A percentile compares a stretch with the other conserved stretches of the same genome.
phyloP scores from a whole-genome alignment of 441 rosid species.

The Gossypium davidsonii region DNA sequence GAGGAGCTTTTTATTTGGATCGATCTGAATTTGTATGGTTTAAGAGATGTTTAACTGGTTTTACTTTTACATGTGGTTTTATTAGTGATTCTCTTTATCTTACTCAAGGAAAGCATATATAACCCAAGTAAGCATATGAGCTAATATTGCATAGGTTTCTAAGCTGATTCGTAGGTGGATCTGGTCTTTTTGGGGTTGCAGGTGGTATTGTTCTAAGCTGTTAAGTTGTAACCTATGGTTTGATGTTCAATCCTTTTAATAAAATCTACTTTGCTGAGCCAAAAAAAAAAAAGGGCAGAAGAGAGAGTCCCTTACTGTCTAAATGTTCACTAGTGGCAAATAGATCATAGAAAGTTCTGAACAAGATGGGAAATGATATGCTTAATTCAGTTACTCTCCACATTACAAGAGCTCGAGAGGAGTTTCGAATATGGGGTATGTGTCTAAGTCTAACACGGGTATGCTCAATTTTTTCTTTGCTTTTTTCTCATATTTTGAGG shows the following conservation, averaged over 20 bases:
- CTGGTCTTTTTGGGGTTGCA: no score
- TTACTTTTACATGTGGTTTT: not conserved
- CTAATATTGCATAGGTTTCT: not conserved
- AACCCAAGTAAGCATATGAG: not conserved
- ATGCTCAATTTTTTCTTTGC: no score
- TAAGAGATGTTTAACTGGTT: conserved; percentile 7
- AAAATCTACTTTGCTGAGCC: no score
- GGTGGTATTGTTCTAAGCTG: no score
- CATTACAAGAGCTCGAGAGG: no score
- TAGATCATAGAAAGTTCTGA: conserved; percentile 4
- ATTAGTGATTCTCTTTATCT: not conserved
- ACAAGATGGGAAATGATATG: not conserved
- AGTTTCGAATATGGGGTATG: no score
- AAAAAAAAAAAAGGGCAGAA: not conserved
- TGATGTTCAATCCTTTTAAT: no score
- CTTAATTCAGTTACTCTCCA: not conserved
- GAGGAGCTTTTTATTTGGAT: not conserved
- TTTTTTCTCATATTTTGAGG: no score
- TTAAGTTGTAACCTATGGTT: no score
- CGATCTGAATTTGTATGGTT: conserved; percentile 6
- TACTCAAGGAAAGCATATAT: not conserved
- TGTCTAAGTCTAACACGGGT: no score
- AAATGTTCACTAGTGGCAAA: not conserved
- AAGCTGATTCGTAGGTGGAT: no score
- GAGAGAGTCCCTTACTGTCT: not conserved